These are phyloP conservation scores for Chaetomiaceae sp. DNA, from an alignment of 2,329 filamentous ascomycete species.

Conservation along the genomic window DNA sequence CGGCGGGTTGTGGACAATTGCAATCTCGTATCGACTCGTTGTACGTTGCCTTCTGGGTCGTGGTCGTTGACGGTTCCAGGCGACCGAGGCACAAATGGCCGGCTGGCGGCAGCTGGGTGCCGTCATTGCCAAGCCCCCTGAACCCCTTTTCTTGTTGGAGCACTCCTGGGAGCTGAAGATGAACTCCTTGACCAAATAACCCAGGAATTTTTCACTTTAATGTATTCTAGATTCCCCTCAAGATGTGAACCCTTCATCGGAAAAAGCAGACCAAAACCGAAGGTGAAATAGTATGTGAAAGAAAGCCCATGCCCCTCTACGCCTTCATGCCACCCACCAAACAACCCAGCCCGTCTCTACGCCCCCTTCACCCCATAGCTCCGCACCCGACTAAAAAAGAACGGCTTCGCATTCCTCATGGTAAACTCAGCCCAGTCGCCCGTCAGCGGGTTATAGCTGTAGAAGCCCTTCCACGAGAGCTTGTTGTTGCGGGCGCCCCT, in stretches of 20 bases:
- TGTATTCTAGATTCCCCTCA: no score
- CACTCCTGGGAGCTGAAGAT: not conserved
- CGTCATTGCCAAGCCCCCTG: conserved; percentile 3
- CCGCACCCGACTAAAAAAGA: conserved; percentile 63
- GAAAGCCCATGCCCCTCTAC: no score
- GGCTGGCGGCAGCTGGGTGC: not conserved
- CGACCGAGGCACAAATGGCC: conserved; percentile 1
- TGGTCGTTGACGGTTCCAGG: not conserved
- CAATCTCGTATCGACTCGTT: not conserved
- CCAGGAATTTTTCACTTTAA: no score
- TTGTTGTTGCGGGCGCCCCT: conserved; percentile 75
- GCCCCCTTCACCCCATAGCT: conserved; percentile 52
- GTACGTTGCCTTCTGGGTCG: not conserved
- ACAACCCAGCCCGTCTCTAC: no score
- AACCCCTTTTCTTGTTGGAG: conserved; percentile 6
- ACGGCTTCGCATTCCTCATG: conserved; percentile 59
- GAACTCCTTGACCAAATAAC: no score
- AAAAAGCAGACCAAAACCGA: no score
- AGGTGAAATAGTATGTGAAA: not conserved
- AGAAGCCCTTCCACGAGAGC: conserved; percentile 82
- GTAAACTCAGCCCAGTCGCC: conserved; percentile 86
- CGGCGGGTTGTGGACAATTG: not conserved
- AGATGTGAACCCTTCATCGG: no score
- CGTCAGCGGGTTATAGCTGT: conserved; percentile 83
- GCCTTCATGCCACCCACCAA: no score